These are phyloP conservation scores for Nakazawaea ernobii DNA, from an alignment of 805 yeast species.

Conservation along the genomic window DNA sequence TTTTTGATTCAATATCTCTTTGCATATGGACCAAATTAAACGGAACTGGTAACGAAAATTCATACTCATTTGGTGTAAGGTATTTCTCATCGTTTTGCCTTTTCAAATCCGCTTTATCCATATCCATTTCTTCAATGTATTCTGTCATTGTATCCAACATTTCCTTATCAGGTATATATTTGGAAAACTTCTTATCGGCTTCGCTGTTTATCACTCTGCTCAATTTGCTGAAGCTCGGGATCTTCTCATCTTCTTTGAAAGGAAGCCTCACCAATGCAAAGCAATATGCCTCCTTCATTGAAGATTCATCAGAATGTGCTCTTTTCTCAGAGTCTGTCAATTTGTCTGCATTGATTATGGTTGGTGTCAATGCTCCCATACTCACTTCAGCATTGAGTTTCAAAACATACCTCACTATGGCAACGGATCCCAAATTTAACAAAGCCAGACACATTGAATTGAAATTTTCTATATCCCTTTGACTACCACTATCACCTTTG, in stretches of 20 bases:
- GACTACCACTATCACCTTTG: conserved; percentile 18
- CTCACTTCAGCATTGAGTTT: conserved; percentile 41
- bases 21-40: conserved; percentile 1
- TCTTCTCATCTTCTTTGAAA: conserved; percentile 67
- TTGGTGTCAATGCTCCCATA: conserved; percentile 52
- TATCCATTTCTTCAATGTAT: conserved; percentile 38
- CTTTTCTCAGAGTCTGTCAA: conserved; percentile 11
- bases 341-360: conserved; percentile 20
- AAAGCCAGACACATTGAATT: conserved; percentile 49
- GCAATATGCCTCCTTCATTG: conserved; percentile 27
- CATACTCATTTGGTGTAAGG: conserved; percentile 8
- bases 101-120: conserved; percentile 14
- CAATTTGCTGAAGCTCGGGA: conserved; percentile 45
- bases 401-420: conserved; percentile 60
- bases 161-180: conserved; percentile 29
- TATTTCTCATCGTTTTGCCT: neutral
- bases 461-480: conserved; percentile 35
- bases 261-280: conserved; percentile 57
- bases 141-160: conserved; percentile 37
- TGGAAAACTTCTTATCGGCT: conserved; percentile 17
- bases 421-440: conserved; percentile 38
- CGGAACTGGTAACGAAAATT: conserved; percentile 7
- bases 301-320: conserved; percentile 13
- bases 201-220: conserved; percentile 26
- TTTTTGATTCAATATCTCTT: neutral